Evolutionary conservation across 2,329 filamentous ascomycete species (phyloP).

Genomic region (Ophiosphaerella herpotricha): DNA sequence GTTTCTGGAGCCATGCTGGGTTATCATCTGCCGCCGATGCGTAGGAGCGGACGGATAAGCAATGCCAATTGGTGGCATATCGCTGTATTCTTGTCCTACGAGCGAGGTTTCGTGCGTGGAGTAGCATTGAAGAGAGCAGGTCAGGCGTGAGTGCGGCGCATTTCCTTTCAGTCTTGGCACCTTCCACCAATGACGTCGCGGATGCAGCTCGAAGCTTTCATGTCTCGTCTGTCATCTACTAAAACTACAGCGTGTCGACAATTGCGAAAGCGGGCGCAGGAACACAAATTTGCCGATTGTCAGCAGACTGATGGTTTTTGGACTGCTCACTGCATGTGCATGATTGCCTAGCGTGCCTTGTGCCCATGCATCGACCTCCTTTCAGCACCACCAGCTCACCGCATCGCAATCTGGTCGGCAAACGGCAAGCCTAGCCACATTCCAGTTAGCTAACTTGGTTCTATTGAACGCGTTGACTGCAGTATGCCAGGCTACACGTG

Average conservation of each 20-base stretch:
- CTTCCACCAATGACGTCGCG: constrained; percentile 8
- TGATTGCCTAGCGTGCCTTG: not conserved
- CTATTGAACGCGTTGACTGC: not conserved
- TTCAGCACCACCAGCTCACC: constrained; percentile 5
- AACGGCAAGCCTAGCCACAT: not conserved
- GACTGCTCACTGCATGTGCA: not conserved
- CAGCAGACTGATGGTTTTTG: too few relatives aligned
- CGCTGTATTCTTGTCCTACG: constrained; percentile 12
- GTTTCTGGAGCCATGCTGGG: constrained; percentile 30
- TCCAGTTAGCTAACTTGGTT: not conserved
- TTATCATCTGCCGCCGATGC: constrained; percentile 10
- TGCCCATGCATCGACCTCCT: constrained; percentile 3
- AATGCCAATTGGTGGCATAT: constrained; percentile 20
- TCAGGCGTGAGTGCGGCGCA: not conserved
- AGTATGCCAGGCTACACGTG: constrained; percentile 22
- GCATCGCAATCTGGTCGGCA: not conserved
- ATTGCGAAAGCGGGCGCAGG: too few relatives aligned
- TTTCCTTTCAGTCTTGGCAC: constrained; percentile 1
- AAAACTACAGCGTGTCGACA: too few relatives aligned
- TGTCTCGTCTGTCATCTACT: too few relatives aligned
- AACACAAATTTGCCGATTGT: too few relatives aligned
- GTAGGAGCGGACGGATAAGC: constrained; percentile 17
- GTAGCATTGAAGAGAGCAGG: constrained; percentile 22
- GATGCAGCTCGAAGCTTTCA: too few relatives aligned
- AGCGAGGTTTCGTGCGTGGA: constrained; percentile 17